Evolutionary conservation across 371 early-diverging fungal genomes (phyloP), one percentile per base, ranked within the genome.

Genomic region (Dinochytrium kinnereticum): DNA sequence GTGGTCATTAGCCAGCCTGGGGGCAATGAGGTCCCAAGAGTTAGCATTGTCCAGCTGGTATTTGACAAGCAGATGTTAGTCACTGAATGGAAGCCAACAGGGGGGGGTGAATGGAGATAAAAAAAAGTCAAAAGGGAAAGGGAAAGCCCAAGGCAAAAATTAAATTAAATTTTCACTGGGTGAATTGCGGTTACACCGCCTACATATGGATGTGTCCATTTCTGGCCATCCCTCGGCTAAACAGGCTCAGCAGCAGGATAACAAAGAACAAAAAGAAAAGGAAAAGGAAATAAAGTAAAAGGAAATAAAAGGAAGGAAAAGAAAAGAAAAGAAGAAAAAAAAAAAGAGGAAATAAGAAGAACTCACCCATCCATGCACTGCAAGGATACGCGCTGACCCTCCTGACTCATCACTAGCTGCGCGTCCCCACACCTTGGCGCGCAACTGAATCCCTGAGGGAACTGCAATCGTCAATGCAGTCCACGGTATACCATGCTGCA

Each of bases 1-100:
- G 30, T 36, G n/a, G 1, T 59, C 51, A n/a, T n/a, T n/a, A 24
- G 71, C 68, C 0, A 82, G 72, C 33, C n/a, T 19, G n/a, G 80
- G 74, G 2, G 78, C 78, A 24, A 80, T 33, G 1, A 68, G 59
- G 31, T 78, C 78, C 50, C 67, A 82, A 26, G 74, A 64, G 68
- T 71, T 71, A 1, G 82, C 80, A 59, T 82, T 82, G 59, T 82
- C 82, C 57, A 79, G 68, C 73, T 72, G 69, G 26, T 7, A 30
- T 34, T 64, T 28, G n/a, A 26, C 57, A 57, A 30, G 13, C 57
- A 24, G 24, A 24, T 13, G 31, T 57, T 57, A 57, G 57, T 57
- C n/a, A n/a, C 13, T 26, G 5, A 57, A n/a, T 30, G 31, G n/a
- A n/a, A n/a, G n/a, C n/a, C n/a, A n/a, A n/a, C n/a, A 26, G 24